Conservation (phyloP, 345 rosid species). For the Limnanthes douglasii region DNA sequence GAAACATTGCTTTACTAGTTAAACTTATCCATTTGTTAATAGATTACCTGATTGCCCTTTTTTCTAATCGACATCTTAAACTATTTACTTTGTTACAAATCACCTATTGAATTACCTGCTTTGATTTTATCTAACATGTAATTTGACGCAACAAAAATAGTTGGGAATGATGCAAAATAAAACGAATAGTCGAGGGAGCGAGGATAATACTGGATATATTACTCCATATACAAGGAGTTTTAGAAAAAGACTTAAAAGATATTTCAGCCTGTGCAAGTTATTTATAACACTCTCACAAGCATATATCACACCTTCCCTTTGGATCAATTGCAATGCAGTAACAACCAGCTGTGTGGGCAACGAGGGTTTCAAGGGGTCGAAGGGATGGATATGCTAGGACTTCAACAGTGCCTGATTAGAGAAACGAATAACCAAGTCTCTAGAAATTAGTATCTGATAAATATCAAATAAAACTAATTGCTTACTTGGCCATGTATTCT, state of each 20-base stretch:
- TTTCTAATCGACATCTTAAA: too few species aligned
- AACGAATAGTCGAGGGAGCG: too few species aligned
- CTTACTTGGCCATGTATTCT: constrained; percentile 9
- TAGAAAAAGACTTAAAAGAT: too few species aligned
- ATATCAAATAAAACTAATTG: constrained; percentile 1
- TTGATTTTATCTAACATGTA: too few species aligned
- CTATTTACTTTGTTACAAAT: too few species aligned
- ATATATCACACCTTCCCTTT: constrained; percentile 50
- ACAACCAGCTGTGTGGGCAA: constrained; percentile 98
- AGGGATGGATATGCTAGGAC: constrained; percentile 80
- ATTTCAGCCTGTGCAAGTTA: too few species aligned
- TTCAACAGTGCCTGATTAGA: constrained; percentile 74
- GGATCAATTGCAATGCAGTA: constrained; percentile 97
- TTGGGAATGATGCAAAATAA: too few species aligned
- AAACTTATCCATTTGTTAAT: too few species aligned
- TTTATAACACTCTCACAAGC: not conserved
- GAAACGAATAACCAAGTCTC: not conserved
- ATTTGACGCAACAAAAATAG: too few species aligned
- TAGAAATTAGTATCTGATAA: not conserved
- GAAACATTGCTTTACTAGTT: too few species aligned
- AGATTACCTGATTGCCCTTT: too few species aligned
- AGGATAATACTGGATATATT: not conserved
- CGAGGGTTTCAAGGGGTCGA: constrained; percentile 54
- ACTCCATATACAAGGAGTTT: not conserved
- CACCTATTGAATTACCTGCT: too few species aligned